Conservation (phyloP, 2,329 filamentous ascomycete genomes). For the Pyricularia sp. region DNA sequence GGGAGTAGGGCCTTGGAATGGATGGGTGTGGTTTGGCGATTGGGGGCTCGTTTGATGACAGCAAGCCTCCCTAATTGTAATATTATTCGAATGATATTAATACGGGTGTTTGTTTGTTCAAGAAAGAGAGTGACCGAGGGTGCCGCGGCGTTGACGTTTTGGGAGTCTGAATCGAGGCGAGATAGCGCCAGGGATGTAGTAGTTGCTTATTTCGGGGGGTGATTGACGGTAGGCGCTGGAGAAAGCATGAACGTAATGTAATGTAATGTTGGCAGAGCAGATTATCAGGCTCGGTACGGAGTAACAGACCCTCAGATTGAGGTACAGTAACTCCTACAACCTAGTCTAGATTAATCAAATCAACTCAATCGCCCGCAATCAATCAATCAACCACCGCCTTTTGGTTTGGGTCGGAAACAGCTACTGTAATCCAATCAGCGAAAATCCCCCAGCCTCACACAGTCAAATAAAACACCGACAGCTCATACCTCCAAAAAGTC, state of each 20-base stretch:
- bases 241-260: slow-evolving; percentile 2
- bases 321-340: background rate
- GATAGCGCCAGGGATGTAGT: background rate
- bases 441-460: background rate
- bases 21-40: background rate
- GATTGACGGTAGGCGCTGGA: background rate
- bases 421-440: slow-evolving; percentile 1
- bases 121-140: background rate
- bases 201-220: background rate
- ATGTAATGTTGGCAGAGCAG: background rate
- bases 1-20: background rate
- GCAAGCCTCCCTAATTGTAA: background rate
- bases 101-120: background rate
- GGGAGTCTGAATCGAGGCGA: background rate
- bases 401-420: background rate
- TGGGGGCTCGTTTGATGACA: background rate
- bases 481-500: background rate
- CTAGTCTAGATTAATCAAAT: background rate
- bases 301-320: background rate
- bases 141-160: background rate
- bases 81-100: background rate
- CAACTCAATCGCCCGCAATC: background rate
- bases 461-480: background rate
- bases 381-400: background rate
- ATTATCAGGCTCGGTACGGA: background rate